Percentiles rank a stretch among this genome's conserved stretches.
phyloP scores from a whole-genome alignment of 257 asterid genomes.

The Solanum boliviense region DNA sequence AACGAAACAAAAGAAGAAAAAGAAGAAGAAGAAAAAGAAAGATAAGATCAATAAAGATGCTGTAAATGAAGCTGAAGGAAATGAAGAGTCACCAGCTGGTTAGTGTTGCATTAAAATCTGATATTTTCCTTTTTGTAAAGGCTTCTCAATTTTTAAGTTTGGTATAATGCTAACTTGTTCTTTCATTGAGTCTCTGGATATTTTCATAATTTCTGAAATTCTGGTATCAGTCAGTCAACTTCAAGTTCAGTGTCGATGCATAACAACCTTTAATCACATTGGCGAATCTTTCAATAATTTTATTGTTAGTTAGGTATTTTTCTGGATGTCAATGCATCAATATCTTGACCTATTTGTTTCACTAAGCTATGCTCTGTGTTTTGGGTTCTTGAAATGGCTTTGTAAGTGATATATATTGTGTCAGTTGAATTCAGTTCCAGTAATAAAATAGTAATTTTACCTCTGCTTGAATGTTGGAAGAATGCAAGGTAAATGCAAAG shows the following conservation, averaged over 20 bases:
- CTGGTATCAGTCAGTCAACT: neutral
- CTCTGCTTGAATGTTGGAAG: neutral
- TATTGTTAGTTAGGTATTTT: neutral
- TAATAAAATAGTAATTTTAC: neutral
- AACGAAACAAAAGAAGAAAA: conserved; percentile 27
- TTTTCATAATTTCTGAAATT: neutral
- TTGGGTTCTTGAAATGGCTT: neutral
- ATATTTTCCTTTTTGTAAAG: neutral
- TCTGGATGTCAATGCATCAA: neutral
- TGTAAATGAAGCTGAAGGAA: conserved; percentile 17
- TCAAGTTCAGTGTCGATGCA: neutral
- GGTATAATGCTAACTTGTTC: neutral
- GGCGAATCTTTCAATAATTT: neutral
- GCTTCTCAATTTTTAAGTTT: neutral
- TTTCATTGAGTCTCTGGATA: neutral
- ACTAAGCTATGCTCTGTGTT: neutral
- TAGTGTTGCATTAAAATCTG: conserved; percentile 14
- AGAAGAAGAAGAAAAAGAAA: conserved; percentile 28
- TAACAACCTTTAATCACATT: neutral
- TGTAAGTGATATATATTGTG: neutral
- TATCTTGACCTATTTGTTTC: neutral
- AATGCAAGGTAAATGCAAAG: neutral
- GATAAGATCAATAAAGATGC: conserved; percentile 2
- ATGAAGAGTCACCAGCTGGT: conserved; percentile 36
- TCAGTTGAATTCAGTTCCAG: neutral